Base-by-base conservation (phyloP, 495 filamentous ascomycete species). In the Cryomyces minteri region DNA sequence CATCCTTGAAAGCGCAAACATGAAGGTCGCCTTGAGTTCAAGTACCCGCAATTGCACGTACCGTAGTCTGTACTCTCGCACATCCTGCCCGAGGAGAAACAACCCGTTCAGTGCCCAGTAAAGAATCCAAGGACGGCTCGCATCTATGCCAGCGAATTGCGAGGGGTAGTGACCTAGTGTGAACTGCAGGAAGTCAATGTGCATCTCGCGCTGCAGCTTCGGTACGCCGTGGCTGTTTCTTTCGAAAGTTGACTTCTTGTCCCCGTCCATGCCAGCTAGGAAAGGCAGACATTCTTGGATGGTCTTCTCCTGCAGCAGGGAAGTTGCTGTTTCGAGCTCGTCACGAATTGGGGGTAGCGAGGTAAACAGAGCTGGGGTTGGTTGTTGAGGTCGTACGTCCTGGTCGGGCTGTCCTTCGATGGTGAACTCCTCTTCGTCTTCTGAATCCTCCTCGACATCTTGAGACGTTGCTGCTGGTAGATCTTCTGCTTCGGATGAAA, bases 41-140 rank as follows among this genome's bases (percentile, higher is more conserved):
- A 40, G 10, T 7, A 25, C 43, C 12, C 41, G 36, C 10, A 0
- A 8, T 45, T 36, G 5, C 5, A 58, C 69, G 55, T 63, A 76
- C 71, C 72, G 68, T 45, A 81, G 65, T 36, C 77, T 72, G 54
- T 85, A 88, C 47, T 60, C 54, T 32, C 68, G 72, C 12, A 88
- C 66, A 57, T 94, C 84, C 51, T 82, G 73, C 18, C 84, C 85
- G 34, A 96, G 67, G 18, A 84, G 60, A 36, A 68, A 63, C 28
- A 96, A 67, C 0, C 73, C 84, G 7, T 74, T 72, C 31, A 96
- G 62, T 38, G 73, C 78, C 90, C 90, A 98, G 62, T 96, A 96
- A 50, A 90, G 63, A 53, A 94, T 71, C 90, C 90, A 98, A 1
- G 90, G 85, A 40, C 90, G 68, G 53, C 77, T 82, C 11, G 90